Conservation (phyloP, 768 basidiomycete genomes). For the Tremella mesenterica region DNA sequence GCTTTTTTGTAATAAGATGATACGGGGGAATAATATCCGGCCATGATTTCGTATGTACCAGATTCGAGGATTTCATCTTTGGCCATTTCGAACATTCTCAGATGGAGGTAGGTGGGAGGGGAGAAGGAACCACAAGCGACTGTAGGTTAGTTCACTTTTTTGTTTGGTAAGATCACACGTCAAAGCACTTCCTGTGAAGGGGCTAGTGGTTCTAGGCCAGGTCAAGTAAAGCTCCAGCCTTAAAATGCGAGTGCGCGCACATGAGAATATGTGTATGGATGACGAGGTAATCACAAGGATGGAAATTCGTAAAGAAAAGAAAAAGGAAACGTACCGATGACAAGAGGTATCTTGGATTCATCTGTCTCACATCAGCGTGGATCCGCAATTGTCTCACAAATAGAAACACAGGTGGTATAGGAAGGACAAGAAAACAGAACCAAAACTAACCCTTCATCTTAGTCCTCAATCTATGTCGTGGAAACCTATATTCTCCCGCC, state of each 20-base stretch:
- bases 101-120: slow-evolving; percentile 92
- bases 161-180: too few relatives aligned
- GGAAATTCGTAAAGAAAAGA: background rate
- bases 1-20: slow-evolving; percentile 75
- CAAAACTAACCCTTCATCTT: slow-evolving; percentile 41
- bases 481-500: slow-evolving; percentile 45
- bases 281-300: too few relatives aligned
- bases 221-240: too few relatives aligned
- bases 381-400: background rate
- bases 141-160: slow-evolving; percentile 3
- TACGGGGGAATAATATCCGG: slow-evolving; percentile 92
- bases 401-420: background rate
- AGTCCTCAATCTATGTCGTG: slow-evolving; percentile 40
- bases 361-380: slow-evolving; percentile 14
- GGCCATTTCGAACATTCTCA: slow-evolving; percentile 99
- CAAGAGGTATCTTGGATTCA: slow-evolving; percentile 59
- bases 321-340: slow-evolving; percentile 49
- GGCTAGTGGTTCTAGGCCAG: too few relatives aligned
- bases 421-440: background rate
- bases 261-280: too few relatives aligned
- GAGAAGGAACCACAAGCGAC: slow-evolving; percentile 98
- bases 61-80: slow-evolving; percentile 80
- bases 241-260: too few relatives aligned
- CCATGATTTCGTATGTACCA: slow-evolving; percentile 90
- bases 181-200: too few relatives aligned